Base-by-base conservation (phyloP, 2,329 filamentous ascomycete genomes). In the Didymella arachidicola region DNA sequence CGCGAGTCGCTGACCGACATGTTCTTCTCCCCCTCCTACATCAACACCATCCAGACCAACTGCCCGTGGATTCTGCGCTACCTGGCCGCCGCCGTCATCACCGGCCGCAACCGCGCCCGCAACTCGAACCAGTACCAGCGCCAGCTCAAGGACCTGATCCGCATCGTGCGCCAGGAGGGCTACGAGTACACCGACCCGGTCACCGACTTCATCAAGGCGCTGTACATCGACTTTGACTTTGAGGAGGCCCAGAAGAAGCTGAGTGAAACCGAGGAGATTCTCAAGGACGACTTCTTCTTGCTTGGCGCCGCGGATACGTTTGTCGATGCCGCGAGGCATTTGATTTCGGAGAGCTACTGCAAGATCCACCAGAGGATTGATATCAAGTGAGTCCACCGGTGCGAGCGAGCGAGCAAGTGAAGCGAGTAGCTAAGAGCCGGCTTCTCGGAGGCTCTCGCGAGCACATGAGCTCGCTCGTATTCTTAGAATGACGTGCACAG, bases 281-380 rank as follows among this genome's bases (percentile, higher is more conserved):
- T 97, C 71, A 90, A 91, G 71, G 87, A 88, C 72, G 95, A 99
- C 80, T 98, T 99, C 85, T 99, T 99, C 89, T 86, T 99, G 57
- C 87, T 90, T 56, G 89, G 88, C 19, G 87, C 91, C 3, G 88
- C 91, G 32, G 94, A 98, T 71, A 84, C 88, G 41, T 99, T 99
- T 76, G 92, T 99, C 64, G 94, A 98, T 75, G 89, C 92, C 47
- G 95, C 95, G 38, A 87, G 95, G 74, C 95, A 99, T 83, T 84
- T 99, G 61, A 98, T 99, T 78, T 98, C 94, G 53, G 95, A 99
- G 84, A 93, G 89, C 79, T 99, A 99, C 86, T 99, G 95, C 91
- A 98, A 98, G 87, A 99, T 99, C 78, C 96, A 98, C 80, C 93
- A 96, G 77, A 87, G 94, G 71, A 99, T 99, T 77, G 94, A 98